Evolutionary conservation across 306 rosid species (phyloP), one percentile per base, ranked within the genome.

Genomic region (Castanospermum australe): DNA sequence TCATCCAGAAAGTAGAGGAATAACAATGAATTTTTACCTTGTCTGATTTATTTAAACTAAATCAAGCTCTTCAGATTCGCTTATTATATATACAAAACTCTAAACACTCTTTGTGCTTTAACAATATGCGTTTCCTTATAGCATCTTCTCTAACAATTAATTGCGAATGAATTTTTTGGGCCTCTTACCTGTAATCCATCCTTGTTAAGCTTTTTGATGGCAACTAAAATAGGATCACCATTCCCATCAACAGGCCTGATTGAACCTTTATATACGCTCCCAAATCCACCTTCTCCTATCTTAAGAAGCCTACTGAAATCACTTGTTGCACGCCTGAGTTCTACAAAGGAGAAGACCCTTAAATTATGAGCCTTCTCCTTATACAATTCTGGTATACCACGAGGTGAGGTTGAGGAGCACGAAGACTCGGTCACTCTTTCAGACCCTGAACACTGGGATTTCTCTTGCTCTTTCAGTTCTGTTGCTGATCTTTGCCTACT

Each of bases 241-340:
- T 78, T 82, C 54, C 82, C 86, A 47, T 81, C 84, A 63, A 70
- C 74, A 63, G 90, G 82, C 82, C 76, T 81, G 67, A 88, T 88
- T 75, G 90, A 88, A 68, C 86, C 90, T 78, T 84, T 88, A 59
- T 84, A 88, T 11, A 90, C 94, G 70, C 79, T 84, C 36, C 94
- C 92, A 76, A 88, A 90, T 73, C 94, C 94, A 24, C 94, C 94
- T 81, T 90, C 92, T 24, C 94, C 92, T 22, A 88, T 88, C 84
- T 88, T 86, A 67, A 80, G 81, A 45, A 88, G 84, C 84, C 85
- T 81, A 30, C 28, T 76, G 84, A 90, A 88, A 71, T 82, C 65
- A 17, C 80, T 64, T 11, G 94, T 84, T 6, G 92, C 92, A 0
- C 77, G 75, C 76, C 79, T 83, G 57, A 88, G 88, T 84, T 90